phyloP scores from a whole-genome alignment of 805 yeast genomes.

The Candida wancherniae region DNA sequence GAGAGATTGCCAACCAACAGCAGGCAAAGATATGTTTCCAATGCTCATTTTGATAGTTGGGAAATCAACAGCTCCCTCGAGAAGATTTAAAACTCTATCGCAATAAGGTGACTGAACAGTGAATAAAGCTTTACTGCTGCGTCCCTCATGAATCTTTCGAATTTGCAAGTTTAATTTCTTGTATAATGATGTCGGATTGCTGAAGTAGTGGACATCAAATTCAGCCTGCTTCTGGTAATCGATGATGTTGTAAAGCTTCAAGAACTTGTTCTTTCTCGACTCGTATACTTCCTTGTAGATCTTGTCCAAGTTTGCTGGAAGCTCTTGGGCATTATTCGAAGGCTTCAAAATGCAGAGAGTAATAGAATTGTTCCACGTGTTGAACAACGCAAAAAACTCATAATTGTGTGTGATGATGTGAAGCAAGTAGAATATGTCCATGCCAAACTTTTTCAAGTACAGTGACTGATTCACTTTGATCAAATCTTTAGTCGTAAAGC shows the following conservation, averaged over 20 bases:
- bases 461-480: slow-evolving; percentile 42
- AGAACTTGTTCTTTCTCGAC: slow-evolving; percentile 42
- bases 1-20: slow-evolving; percentile 76
- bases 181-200: slow-evolving; percentile 51
- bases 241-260: slow-evolving; percentile 42
- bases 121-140: slow-evolving; percentile 59
- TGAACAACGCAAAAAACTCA: slow-evolving; percentile 65
- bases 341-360: slow-evolving; percentile 63
- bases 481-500: slow-evolving; percentile 65
- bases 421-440: slow-evolving; percentile 59
- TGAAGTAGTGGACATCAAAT: slow-evolving; percentile 53
- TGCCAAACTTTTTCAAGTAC: slow-evolving; percentile 52
- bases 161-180: slow-evolving; percentile 53
- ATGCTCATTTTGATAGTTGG: slow-evolving; percentile 62
- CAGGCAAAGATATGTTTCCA: slow-evolving; percentile 58
- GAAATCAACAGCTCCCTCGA: slow-evolving; percentile 47
- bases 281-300: slow-evolving; percentile 51
- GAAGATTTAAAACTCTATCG: slow-evolving; percentile 39
- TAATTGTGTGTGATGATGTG: slow-evolving; percentile 72
- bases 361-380: slow-evolving; percentile 53
- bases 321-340: slow-evolving; percentile 57
- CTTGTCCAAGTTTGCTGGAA: slow-evolving; percentile 51
- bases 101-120: slow-evolving; percentile 71
- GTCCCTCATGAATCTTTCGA: slow-evolving; percentile 51
- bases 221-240: slow-evolving; percentile 48